These are phyloP conservation scores for Puccinia novopanici DNA, from an alignment of 1,284 basidiomycete genomes.

Conservation along the genomic window DNA sequence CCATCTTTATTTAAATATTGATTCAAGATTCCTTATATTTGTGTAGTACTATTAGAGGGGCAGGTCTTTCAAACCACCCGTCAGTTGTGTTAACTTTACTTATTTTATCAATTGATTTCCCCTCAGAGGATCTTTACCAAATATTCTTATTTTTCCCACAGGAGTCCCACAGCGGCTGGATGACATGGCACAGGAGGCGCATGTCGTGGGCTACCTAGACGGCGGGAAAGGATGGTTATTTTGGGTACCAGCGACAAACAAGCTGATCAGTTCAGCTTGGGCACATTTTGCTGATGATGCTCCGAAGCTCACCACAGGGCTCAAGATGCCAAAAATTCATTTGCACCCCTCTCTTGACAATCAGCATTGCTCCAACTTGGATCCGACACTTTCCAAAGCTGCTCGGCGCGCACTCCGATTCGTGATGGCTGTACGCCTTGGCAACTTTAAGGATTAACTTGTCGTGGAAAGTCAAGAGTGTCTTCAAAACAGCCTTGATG, in stretches of 20 bases:
- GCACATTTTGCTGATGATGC: conserved; percentile 3
- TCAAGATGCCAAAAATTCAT: too few relatives aligned
- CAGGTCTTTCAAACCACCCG: too few relatives aligned
- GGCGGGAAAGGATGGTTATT: conserved; percentile 12
- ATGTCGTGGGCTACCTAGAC: not conserved
- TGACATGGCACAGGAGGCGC: not conserved
- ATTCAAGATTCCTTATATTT: too few relatives aligned
- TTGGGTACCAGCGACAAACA: not conserved
- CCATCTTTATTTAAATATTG: too few relatives aligned
- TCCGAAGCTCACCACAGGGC: not conserved
- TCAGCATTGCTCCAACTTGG: not conserved
- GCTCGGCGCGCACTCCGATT: too few relatives aligned
- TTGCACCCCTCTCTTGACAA: too few relatives aligned
- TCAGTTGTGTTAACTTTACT: too few relatives aligned
- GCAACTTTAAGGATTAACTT: not conserved
- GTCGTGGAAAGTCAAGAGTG: not conserved
- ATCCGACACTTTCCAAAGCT: too few relatives aligned
- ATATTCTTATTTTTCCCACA: too few relatives aligned
- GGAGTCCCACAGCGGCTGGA: not conserved
- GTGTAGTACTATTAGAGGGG: too few relatives aligned
- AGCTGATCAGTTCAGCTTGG: not conserved
- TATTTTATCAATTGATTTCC: too few relatives aligned
- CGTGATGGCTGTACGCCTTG: not conserved
- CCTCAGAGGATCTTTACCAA: too few relatives aligned
- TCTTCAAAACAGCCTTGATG: not conserved